Evolutionary conservation across 2,329 filamentous ascomycete genomes (phyloP).

Genomic region (Tolypocladium ophioglossoides): DNA sequence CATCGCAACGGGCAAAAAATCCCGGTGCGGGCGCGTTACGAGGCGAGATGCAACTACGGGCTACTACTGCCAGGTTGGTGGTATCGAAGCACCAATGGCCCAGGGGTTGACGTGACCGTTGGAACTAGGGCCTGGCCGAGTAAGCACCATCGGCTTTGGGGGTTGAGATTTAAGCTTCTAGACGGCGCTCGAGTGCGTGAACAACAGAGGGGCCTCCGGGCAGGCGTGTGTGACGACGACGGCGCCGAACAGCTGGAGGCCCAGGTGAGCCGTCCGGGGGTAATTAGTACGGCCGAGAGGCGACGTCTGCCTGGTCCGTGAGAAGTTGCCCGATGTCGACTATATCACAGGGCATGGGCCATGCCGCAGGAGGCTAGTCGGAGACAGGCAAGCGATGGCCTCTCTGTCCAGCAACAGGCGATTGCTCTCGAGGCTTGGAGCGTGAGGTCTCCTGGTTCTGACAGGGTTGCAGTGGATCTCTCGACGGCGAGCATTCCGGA

Average conservation of each 20-base stretch:
- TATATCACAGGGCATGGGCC: not conserved
- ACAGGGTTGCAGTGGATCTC: conserved; percentile 9
- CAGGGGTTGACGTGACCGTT: not conserved
- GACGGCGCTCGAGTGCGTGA: not conserved
- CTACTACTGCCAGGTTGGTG: conserved; percentile 2
- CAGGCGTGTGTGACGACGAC: not conserved
- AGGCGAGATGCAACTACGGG: conserved; percentile 4
- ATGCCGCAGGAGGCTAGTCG: not conserved
- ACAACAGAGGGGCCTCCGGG: not conserved
- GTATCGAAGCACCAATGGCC: not conserved
- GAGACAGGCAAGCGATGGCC: not conserved
- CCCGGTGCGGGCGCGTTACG: conserved; percentile 9
- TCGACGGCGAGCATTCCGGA: conserved; percentile 16
- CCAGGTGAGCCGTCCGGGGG: not conserved
- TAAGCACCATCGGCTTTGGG: not conserved
- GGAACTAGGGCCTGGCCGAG: not conserved
- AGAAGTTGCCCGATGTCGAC: not conserved
- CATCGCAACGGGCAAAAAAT: conserved; percentile 10
- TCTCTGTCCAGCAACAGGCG: not conserved
- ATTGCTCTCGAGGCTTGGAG: not conserved
- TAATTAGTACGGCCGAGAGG: not conserved
- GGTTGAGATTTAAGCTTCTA: too few relatives aligned
- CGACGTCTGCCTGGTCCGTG: not conserved
- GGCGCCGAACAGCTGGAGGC: not conserved
- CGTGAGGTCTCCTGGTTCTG: not conserved